A percentile compares a stretch with the other conserved stretches of the same genome.
These are phyloP conservation scores for Starmerella asiatica DNA, from an alignment of 805 yeast genomes.

Conservation along the genomic window DNA sequence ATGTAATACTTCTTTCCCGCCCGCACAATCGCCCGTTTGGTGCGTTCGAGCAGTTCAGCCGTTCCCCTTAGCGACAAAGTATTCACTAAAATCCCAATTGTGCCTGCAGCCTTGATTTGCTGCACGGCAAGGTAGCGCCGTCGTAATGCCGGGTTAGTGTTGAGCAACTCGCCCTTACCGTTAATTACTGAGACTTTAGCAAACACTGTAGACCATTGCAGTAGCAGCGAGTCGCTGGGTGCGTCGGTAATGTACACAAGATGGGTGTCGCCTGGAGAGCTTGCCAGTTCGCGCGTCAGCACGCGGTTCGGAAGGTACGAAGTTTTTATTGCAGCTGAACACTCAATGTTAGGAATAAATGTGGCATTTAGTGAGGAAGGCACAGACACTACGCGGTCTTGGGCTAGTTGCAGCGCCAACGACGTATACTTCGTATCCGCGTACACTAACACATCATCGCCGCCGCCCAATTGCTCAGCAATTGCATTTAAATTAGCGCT, in stretches of 20 bases:
- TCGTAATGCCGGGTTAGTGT: constrained; percentile 61
- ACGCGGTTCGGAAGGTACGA: constrained; percentile 15
- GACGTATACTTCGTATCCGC: constrained; percentile 57
- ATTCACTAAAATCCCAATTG: constrained; percentile 81
- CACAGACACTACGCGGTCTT: constrained; percentile 26
- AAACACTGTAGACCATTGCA: constrained; percentile 64
- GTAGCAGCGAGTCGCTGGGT: constrained; percentile 68
- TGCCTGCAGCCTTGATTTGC: constrained; percentile 78
- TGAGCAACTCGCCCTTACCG: constrained; percentile 3
- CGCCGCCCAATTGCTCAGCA: constrained; percentile 17
- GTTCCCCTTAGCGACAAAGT: constrained; percentile 74
- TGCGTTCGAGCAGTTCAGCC: constrained; percentile 45
- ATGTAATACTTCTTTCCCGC: constrained; percentile 87
- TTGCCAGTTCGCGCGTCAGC: constrained; percentile 1
- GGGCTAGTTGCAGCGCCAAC: constrained; percentile 27
- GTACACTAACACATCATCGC: constrained; percentile 35
- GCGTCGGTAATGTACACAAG: constrained; percentile 26
- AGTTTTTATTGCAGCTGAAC: neutral
- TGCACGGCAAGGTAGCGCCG: constrained; percentile 78
- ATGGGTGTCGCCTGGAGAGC: neutral
- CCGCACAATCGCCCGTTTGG: constrained; percentile 45
- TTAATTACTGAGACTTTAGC: constrained; percentile 8
- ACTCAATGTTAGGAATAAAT: constrained; percentile 13
- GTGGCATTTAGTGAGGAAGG: constrained; percentile 16
- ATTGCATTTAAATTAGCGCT: constrained; percentile 33